Evolutionary conservation across 2,329 filamentous ascomycete genomes (phyloP), one percentile per base, ranked within the genome.

Genomic region (Stemphylium vesicarium): DNA sequence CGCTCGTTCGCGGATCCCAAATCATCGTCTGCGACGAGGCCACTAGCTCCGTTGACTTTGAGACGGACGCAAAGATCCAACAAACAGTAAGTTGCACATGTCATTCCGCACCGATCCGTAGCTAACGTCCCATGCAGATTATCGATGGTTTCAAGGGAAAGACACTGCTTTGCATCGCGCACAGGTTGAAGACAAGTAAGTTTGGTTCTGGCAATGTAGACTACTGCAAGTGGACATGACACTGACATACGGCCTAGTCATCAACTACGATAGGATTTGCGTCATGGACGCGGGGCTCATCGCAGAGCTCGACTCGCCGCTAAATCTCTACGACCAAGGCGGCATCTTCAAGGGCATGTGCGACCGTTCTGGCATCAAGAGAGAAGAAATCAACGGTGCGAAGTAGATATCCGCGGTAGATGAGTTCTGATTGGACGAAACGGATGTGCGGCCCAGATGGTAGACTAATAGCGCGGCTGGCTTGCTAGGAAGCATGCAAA

Each of bases 21-120:
- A 97, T 98, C 77, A 97, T 98, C 66, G 88, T 99, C 44, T 97
- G 94, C 76, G 95, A 99, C 79, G 95, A 99, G 77, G 95, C 95
- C 1, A 99, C 95, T 0, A 64, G 62, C 42, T 56, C 50, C 12
- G 62, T 64, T 7, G 62, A 64, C 18, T 95, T 97, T 81, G 94
- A 97, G 72, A 98, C 94, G 3, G 95, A 99, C 72, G 89, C 92
- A 76, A 96, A 95, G 83, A 96, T 98, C 72, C 94, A 98, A 76
- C 81, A 82, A 53, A 96, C 93, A 3, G 52, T 97, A 97, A 77
- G 88, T 90, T 32, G 36, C 32, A 56, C 38, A 8, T 12, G 20
- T 16, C 15, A 16, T n/a, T 40, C 9, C 37, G 32, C 9, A 32
- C 10, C 9, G 26, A 11, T 2, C 20, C 29, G 10, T 15, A 20